These are phyloP conservation scores for Cucurbitaria berberidis DNA, from an alignment of 2,329 filamentous ascomycete species.

Conservation along the genomic window DNA sequence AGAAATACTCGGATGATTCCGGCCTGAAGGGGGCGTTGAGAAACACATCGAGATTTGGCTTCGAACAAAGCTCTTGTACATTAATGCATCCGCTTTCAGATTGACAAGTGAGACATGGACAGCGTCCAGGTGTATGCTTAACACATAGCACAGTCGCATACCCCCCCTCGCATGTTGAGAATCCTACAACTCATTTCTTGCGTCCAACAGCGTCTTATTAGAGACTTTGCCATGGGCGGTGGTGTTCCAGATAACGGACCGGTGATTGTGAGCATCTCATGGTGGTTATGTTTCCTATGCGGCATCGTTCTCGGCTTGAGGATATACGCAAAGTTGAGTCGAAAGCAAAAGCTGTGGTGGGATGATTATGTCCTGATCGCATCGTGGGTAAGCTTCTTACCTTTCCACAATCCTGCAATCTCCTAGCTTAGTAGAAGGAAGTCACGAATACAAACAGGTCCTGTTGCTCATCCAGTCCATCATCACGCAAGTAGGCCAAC, in stretches of 20 bases:
- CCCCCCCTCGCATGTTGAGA: too few relatives aligned
- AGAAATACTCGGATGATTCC: too few relatives aligned
- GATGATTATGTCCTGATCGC: constrained; percentile 36
- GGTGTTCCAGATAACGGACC: constrained; percentile 33
- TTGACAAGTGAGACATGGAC: too few relatives aligned
- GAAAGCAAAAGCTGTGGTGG: constrained; percentile 37
- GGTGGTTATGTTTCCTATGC: constrained; percentile 29
- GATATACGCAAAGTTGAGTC: constrained; percentile 35
- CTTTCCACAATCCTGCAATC: background rate
- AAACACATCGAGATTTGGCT: too few relatives aligned
- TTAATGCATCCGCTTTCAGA: too few relatives aligned
- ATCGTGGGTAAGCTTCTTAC: constrained; percentile 32
- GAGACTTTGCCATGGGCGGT: too few relatives aligned
- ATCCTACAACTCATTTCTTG: too few relatives aligned
- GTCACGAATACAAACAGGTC: constrained; percentile 12
- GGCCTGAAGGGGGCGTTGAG: too few relatives aligned
- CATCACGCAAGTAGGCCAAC: constrained; percentile 27
- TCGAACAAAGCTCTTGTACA: too few relatives aligned
- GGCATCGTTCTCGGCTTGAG: constrained; percentile 30
- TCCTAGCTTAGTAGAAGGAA: background rate
- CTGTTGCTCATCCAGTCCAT: constrained; percentile 28
- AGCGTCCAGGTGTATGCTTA: too few relatives aligned
- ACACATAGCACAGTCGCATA: too few relatives aligned
- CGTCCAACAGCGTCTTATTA: too few relatives aligned
- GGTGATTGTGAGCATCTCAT: constrained; percentile 32